A percentile compares a stretch with the other conserved stretches of the same genome.
These are phyloP conservation scores for Telfairia occidentalis DNA, from an alignment of 331 rosid species.

Conservation along the genomic window DNA sequence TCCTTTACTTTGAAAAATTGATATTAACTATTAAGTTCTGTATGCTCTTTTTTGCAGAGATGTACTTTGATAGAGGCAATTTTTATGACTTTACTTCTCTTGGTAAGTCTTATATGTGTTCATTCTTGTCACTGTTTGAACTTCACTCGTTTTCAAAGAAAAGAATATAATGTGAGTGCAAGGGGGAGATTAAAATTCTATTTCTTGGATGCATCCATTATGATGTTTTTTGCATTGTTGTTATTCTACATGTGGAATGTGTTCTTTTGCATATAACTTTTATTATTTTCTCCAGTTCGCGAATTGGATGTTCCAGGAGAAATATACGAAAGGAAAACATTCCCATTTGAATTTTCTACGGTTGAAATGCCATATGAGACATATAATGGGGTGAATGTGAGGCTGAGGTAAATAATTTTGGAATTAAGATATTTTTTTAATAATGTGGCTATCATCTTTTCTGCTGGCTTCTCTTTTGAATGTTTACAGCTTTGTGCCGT, in stretches of 20 bases:
- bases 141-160: neutral
- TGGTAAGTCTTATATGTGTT: conserved; percentile 26
- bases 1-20: neutral
- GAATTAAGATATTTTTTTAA: conserved; percentile 35
- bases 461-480: neutral
- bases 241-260: neutral
- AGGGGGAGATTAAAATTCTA: neutral
- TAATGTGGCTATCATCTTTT: neutral
- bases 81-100: conserved; percentile 37
- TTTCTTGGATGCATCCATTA: neutral
- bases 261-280: neutral
- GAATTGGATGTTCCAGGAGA: conserved; percentile 60
- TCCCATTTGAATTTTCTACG: conserved; percentile 13
- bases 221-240: neutral
- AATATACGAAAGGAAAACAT: conserved; percentile 43
- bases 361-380: conserved; percentile 12
- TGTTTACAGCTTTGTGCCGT: neutral
- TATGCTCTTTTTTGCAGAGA: conserved; percentile 38
- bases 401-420: conserved; percentile 29
- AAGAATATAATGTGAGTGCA: neutral
- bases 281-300: conserved; percentile 31
- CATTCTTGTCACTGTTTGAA: neutral
- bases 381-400: conserved; percentile 11
- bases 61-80: conserved; percentile 12
- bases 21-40: conserved; percentile 28